Conservation (phyloP, 371 early-diverging fungal genomes). For the Rhizopus microsporus region DNA sequence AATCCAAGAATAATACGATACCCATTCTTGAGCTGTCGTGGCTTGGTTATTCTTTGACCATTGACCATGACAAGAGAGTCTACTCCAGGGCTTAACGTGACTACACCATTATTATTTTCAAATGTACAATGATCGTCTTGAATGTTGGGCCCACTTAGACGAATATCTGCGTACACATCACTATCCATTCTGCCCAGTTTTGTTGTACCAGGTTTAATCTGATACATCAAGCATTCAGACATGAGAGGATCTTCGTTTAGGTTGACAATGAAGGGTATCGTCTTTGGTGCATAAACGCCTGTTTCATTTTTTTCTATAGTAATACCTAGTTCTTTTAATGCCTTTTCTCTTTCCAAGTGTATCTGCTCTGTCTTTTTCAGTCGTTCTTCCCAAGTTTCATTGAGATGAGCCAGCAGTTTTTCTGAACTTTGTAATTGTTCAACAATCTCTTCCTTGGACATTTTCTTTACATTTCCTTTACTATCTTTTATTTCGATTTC, state of each 20-base stretch:
- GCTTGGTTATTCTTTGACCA: conserved; percentile 63
- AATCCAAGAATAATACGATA: conserved; percentile 85
- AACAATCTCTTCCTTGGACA: conserved; percentile 63
- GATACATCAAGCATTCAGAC: conserved; percentile 89
- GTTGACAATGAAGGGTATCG: conserved; percentile 86
- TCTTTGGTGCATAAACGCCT: conserved; percentile 82
- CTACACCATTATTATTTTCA: conserved; percentile 63
- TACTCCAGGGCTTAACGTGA: conserved; percentile 64
- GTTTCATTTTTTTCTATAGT: conserved; percentile 73
- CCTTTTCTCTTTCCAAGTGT: conserved; percentile 73
- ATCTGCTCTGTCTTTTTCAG: conserved; percentile 75
- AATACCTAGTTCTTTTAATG: conserved; percentile 82
- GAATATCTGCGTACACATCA: conserved; percentile 62
- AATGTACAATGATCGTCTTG: conserved; percentile 76
- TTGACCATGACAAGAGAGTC: conserved; percentile 77
- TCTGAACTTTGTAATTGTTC: conserved; percentile 87
- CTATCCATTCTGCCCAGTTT: conserved; percentile 67
- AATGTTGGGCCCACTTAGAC: conserved; percentile 72
- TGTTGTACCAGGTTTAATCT: conserved; percentile 78
- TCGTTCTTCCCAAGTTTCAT: conserved; percentile 88
- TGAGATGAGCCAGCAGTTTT: conserved; percentile 82
- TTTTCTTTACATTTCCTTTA: conserved; percentile 50
- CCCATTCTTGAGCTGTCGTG: conserved; percentile 69
- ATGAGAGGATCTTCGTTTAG: conserved; percentile 89
- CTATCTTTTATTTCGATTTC: conserved; percentile 55